These are phyloP conservation scores for Diatrype stigma DNA, from an alignment of 2,329 filamentous ascomycete species.

Conservation along the genomic window DNA sequence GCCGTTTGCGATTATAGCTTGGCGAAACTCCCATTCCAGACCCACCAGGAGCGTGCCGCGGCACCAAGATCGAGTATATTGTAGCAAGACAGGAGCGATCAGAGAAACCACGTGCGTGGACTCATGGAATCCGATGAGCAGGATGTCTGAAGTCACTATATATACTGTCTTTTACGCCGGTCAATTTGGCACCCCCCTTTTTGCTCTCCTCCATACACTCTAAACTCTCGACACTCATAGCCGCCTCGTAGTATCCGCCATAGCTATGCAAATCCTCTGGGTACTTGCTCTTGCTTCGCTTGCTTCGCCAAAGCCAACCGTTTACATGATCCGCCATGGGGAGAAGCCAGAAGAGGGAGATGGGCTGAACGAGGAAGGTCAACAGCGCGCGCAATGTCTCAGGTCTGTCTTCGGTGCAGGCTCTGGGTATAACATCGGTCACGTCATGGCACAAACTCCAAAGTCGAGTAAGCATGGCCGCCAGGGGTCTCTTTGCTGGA, in stretches of 20 bases:
- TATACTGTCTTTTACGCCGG: no score
- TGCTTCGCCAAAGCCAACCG: conserved; percentile 35
- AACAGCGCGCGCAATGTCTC: conserved; percentile 56
- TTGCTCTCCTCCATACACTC: no score
- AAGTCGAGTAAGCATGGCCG: conserved; percentile 35
- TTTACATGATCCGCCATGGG: conserved; percentile 61
- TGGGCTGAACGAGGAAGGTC: conserved; percentile 48
- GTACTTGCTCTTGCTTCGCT: not conserved
- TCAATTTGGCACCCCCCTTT: no score
- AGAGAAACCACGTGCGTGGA: not conserved
- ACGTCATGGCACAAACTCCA: conserved; percentile 55
- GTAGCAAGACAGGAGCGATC: not conserved
- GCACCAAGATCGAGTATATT: not conserved
- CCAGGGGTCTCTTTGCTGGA: not conserved
- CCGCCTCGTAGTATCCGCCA: not conserved
- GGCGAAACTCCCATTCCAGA: not conserved
- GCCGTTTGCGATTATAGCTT: not conserved
- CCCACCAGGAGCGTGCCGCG: not conserved
- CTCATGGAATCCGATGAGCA: no score
- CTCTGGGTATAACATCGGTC: conserved; percentile 51
- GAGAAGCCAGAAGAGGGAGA: conserved; percentile 53
- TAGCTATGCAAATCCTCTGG: not conserved
- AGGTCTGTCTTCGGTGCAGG: conserved; percentile 48
- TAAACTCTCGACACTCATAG: not conserved
- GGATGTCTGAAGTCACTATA: not conserved